Evolutionary conservation across 2,329 filamentous ascomycete species (phyloP).

Genomic region (Trichoderma sp.): DNA sequence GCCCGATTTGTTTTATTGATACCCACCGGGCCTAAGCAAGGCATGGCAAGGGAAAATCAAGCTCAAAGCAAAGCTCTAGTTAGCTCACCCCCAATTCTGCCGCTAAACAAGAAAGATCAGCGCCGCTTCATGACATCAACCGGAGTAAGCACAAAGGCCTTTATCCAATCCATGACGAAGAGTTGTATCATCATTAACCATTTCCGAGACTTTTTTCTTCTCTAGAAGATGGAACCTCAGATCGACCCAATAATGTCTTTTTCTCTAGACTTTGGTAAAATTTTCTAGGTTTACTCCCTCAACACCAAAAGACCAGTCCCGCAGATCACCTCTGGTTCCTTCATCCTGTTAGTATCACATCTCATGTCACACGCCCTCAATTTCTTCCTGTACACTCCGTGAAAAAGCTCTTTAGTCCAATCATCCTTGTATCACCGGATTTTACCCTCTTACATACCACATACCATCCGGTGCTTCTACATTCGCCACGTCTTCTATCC

Average conservation of each 20-base stretch:
- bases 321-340: neutral
- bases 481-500: neutral
- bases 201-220: neutral
- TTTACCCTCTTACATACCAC: neutral
- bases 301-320: neutral
- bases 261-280: neutral
- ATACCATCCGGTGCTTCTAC: neutral
- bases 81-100: neutral
- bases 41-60: neutral
- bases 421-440: neutral
- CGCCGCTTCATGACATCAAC: constrained; percentile 11
- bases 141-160: neutral
- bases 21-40: neutral
- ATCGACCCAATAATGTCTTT: neutral
- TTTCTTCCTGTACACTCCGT: neutral
- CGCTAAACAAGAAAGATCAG: constrained; percentile 10
- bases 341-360: neutral
- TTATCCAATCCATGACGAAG: neutral
- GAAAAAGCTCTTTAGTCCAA: neutral
- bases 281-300: neutral
- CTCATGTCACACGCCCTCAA: neutral
- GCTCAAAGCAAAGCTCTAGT: neutral
- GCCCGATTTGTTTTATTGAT: neutral
- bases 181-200: neutral
- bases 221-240: neutral